Conservation (phyloP, 2,329 filamentous ascomycete species). For the Aspergillus pseudoviridinutans region DNA sequence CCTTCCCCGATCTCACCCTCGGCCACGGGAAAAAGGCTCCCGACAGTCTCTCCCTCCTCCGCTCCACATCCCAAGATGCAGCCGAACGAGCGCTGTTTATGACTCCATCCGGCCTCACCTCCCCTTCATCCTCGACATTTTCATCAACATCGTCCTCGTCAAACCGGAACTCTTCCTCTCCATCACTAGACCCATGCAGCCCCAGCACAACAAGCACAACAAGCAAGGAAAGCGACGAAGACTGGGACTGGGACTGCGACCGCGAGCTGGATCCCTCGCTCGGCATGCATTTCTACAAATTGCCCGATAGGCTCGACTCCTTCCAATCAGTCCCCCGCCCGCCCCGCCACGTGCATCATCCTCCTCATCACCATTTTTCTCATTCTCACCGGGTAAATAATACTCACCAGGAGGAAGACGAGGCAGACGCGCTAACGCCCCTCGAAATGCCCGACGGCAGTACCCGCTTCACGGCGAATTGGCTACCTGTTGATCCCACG, state of each 20-base stretch:
- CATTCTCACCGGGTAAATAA: background rate
- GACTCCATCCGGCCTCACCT: constrained; percentile 12
- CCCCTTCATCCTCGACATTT: constrained; percentile 12
- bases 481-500: constrained; percentile 28
- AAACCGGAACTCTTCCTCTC: constrained; percentile 6
- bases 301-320: constrained; percentile 2
- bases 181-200: constrained; percentile 18
- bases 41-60: constrained; percentile 9
- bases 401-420: background rate
- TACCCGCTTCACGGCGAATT: constrained; percentile 28
- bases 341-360: background rate
- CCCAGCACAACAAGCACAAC: constrained; percentile 20
- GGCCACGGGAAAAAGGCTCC: background rate
- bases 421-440: constrained; percentile 17
- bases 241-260: constrained; percentile 15
- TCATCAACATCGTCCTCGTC: background rate
- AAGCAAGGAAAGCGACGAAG: constrained; percentile 18
- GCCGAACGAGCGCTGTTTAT: constrained; percentile 21
- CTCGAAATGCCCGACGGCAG: constrained; percentile 33
- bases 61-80: constrained; percentile 17
- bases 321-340: background rate
- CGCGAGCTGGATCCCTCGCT: background rate
- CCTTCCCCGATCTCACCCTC: constrained; percentile 1
- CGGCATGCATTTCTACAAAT: constrained; percentile 4
- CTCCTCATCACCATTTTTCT: background rate